Percentiles rank a stretch among this genome's conserved stretches.
phyloP scores from a whole-genome alignment of 345 rosid species.

The Iberis pinnata region DNA sequence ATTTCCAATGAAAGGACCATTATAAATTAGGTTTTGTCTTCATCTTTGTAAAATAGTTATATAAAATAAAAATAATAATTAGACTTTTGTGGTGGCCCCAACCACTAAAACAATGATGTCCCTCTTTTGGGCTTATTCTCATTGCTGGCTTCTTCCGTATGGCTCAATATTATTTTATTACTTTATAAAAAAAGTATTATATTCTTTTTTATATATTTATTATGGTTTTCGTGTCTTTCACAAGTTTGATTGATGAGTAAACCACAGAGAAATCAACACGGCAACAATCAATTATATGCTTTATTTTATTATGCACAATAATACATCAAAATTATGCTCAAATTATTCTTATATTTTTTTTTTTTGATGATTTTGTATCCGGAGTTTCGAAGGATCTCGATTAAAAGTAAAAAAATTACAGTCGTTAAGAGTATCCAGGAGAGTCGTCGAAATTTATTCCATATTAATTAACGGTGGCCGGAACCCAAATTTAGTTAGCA shows the following conservation, averaged over 20 bases:
- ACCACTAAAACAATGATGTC: conserved; percentile 16
- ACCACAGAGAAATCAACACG: conserved; percentile 22
- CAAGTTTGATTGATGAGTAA: conserved; percentile 16
- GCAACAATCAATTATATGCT: conserved; percentile 8
- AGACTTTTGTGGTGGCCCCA: conserved; percentile 13
- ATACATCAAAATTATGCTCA: conserved; percentile 1
- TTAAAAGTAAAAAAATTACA: too few species aligned
- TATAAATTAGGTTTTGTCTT: conserved; percentile 26
- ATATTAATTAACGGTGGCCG: too few species aligned
- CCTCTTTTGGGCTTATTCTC: conserved; percentile 29
- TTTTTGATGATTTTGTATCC: too few species aligned
- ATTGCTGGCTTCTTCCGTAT: conserved; percentile 23
- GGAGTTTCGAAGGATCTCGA: too few species aligned
- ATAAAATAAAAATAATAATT: too few species aligned
- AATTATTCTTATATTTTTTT: too few species aligned
- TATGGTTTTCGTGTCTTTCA: conserved; percentile 17
- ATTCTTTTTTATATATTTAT: background rate
- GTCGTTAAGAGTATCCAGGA: too few species aligned
- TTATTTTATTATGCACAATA: too few species aligned
- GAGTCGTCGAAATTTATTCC: too few species aligned
- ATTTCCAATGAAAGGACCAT: conserved; percentile 24
- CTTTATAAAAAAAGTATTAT: background rate
- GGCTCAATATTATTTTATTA: conserved; percentile 15
- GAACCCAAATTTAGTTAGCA: too few species aligned
- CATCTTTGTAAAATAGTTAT: too few species aligned